Evolutionary conservation across 306 rosid genomes (phyloP), one percentile per base, ranked within the genome.

Genomic region (Mimosa pudica): DNA sequence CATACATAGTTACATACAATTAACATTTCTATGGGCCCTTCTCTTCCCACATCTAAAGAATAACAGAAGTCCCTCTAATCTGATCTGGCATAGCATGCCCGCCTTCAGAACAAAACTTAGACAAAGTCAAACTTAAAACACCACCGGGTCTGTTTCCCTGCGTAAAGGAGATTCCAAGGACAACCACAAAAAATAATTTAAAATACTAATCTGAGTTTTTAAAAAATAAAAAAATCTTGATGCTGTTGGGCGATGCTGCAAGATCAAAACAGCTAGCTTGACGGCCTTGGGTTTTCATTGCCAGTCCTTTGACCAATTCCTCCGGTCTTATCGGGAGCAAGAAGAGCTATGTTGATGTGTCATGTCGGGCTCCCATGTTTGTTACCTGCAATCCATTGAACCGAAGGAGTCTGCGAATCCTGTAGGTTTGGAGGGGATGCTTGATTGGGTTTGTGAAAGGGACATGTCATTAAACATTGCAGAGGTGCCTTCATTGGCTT

Each of bases 401-500:
- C 76, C 86, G 62, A 95, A 93, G 5, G 96, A 81, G 74, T 91
- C 89, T 41, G 92, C 93, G 71, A 95, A 92, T 64, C 89, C 94
- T 0, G 89, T 73, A 77, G 97, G 93, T 84, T 92, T 92, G 12
- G 97, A 89, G 58, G 91, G 90, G 58, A 91, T 87, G 89, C 99
- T 95, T 47, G 97, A 83, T 57, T 95, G 98, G 61, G 90, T 86
- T 61, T 91, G 91, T 4, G 98, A 90, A 79, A 70, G 75, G 49
- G 98, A 92, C 51, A 85, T 51, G 80, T 85, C 91, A 62, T 86
- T 86, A 51, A 92, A 91, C 84, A 82, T 75, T 33, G 94, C 78
- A 33, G 97, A 91, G 78, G 97, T 87, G 78, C 98, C 98, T 88
- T 95, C 98, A 86, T 86, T 84, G 79, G 94, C 97, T 85, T 91